Base-by-base conservation (phyloP, 2,329 filamentous ascomycete genomes). In the Orbilia javanica region DNA sequence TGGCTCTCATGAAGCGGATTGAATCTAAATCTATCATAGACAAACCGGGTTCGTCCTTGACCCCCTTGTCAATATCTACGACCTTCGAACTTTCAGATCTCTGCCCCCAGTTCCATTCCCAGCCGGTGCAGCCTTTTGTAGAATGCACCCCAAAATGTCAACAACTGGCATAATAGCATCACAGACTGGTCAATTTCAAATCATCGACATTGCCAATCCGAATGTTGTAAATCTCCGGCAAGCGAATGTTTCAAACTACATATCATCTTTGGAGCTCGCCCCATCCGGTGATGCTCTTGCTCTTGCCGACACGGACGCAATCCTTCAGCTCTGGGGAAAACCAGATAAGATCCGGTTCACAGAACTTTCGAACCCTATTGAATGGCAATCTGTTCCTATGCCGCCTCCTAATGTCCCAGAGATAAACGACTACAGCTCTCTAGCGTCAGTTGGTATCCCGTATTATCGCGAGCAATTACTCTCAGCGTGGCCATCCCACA, bases 81-180 rank as follows among this genome's bases (percentile, higher is more conserved):
- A 98, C 82, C 87, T 99, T 55, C 97, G 97, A 85, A 96, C 93
- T 53, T 89, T 97, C 86, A 89, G 90, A 18, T 93, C 94, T 22
- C 89, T 97, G 83, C 92, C 93, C 3, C 96, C 96, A 0, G 95
- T 99, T 48, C 93, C 96, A 0, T 99, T 91, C 76, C 95, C 96
- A 72, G 92, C 94, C 1, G 94, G 96, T 8, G 96, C 95, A 42
- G 95, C 96, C 39, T 97, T 94, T 85, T 94, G 97, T 48, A 91
- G 96, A 74, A 96, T 99, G 92, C 96, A 99, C 83, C 96, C 96
- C 0, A 91, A 94, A 81, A 92, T 99, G 89, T 91, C 94, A 20
- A 97, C 96, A 0, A 98, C 96, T 0, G 95, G 93, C 82, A 94
- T 99, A 78, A 93, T 99, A 62, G 91, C 94, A 29, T 97, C 95